Base-by-base conservation (phyloP, 2,329 filamentous ascomycete genomes). In the Rutstroemia sp. region DNA sequence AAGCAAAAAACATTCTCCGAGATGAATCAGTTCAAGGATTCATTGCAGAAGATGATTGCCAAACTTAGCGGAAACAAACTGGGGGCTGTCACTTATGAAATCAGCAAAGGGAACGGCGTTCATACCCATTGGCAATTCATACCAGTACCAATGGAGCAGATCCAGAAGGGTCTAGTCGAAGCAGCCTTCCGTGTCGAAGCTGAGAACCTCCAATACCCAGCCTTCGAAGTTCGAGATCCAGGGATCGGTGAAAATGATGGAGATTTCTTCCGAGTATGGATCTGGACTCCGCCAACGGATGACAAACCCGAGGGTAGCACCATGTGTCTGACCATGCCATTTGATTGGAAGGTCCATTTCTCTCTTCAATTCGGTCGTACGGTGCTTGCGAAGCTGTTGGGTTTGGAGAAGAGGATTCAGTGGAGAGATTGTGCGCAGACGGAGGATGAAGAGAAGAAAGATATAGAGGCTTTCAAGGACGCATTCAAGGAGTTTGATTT, bases 91-190 rank as follows among this genome's bases (percentile, higher is more conserved):
- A 94, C 90, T 0, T 99, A 90, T 84, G 94, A 97, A 73, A 92
- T 99, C 65, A 92, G 86, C 68, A 86, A 91, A 51, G 78, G 78
- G 4, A 81, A 81, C 51, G 90, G 94, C 54, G 84, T 97, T 56
- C 94, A 99, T 69, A 79, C 86, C 1, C 92, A 97, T 68, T 96
- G 92, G 94, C 95, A 99, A 72, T 87, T 95, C 63, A 75, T 97
- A 30, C 90, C 94, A 0, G 76, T 95, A 0, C 81, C 87, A 0
- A 75, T 80, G 0, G 78, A 87, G 9, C 74, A 89, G 46, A 80
- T 96, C 51, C 75, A 73, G 19, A 83, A 83, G 48, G 88, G 88
- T 0, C 76, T 95, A 1, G 88, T 95, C 0, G 90, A 96, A 69
- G 89, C 88, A 0, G 92, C 86, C 0, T 96, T 99, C 74, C 86